Percentiles rank a stretch among this genome's conserved stretches.
Evolutionary conservation across 2,329 filamentous ascomycete species (phyloP).

Genomic region (Colletotrichum chlorophyti): DNA sequence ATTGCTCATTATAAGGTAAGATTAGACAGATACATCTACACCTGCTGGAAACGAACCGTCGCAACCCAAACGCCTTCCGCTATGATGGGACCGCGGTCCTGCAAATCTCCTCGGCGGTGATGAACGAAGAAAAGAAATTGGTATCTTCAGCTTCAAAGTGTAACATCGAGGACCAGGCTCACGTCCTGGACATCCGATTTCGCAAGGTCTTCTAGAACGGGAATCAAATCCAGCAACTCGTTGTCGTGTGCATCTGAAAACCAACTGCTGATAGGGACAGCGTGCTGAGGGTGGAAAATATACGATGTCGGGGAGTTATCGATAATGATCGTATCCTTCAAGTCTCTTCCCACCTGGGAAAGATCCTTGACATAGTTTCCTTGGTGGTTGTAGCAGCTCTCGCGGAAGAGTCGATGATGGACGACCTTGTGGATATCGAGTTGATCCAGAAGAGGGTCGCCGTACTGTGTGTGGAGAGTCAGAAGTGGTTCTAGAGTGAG

Average conservation of each 20-base stretch:
- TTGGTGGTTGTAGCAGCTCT: constrained; percentile 99
- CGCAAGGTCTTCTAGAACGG: constrained; percentile 96
- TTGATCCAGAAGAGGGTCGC: constrained; percentile 93
- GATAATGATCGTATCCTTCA: constrained; percentile 98
- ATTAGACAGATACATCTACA: constrained; percentile 62
- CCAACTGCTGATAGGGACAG: constrained; percentile 99
- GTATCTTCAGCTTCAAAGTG: constrained; percentile 60
- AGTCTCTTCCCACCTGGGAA: constrained; percentile 92
- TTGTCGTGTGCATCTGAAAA: constrained; percentile 99
- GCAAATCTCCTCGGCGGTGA: constrained; percentile 30
- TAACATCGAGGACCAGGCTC: constrained; percentile 95
- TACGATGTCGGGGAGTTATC: constrained; percentile 99
- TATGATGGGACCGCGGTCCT: constrained; percentile 48
- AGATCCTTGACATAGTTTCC: constrained; percentile 99
- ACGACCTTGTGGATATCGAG: constrained; percentile 97
- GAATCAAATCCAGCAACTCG: constrained; percentile 95
- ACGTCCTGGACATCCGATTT: constrained; percentile 90
- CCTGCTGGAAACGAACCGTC: constrained; percentile 51
- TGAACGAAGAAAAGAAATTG: constrained; percentile 39
- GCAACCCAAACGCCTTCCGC: constrained; percentile 62
- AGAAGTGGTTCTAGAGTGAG: constrained; percentile 33
- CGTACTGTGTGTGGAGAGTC: constrained; percentile 72
- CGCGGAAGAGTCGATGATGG: constrained; percentile 93
- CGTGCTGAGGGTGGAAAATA: constrained; percentile 99
- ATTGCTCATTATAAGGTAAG: constrained; percentile 47